Evolutionary conservation across 208 protist genomes (phyloP), one percentile per base, ranked within the genome.

Genomic region (Borovskyia barvae): DNA sequence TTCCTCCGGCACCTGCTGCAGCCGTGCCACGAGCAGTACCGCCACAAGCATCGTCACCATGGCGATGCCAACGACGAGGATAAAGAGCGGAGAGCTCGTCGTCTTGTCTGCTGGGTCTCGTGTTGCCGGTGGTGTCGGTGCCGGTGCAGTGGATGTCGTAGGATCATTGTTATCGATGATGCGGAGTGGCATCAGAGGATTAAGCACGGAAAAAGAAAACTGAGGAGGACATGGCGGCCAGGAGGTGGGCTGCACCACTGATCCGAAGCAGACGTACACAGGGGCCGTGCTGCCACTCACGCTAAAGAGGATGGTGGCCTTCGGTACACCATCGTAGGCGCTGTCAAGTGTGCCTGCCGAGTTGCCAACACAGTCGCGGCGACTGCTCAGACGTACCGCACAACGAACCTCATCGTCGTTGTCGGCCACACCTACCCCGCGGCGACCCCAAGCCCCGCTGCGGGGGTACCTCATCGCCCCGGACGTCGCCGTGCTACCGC

Each of bases 311-410:
- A 75, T 11, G 0, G 55, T 64, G 2, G 37, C 41, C 45, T 62
- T 60, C 7, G 59, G 57, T 20, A 50, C 32, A 29, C 75, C 75
- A 43, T 69, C 54, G 57, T 70, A 77, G 3, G 55, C 20, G 7
- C 52, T 42, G 57, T 82, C 75, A n/a, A 76, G 49, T n/a, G 75
- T 82, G 29, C 75, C 75, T 17, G 75, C 75, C 14, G 75, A 66
- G 35, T 77, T 82, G 39, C 69, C 70, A 2, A 82, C 50, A 39
- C 75, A 82, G 33, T 82, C 75, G 15, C 65, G 70, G 12, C 75
- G 62, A 42, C 64, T 72, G 50, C 65, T 77, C 28, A 82, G 54
- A 15, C 75, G 68, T 29, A 77, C 60, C 1, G 61, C 43, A 40
- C 75, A 82, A 22, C 30, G 39, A 51, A 61, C 61, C 30, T 35